Conservation (phyloP, 352 stramenopile genomes). For the Phytophthora kernoviae region DNA sequence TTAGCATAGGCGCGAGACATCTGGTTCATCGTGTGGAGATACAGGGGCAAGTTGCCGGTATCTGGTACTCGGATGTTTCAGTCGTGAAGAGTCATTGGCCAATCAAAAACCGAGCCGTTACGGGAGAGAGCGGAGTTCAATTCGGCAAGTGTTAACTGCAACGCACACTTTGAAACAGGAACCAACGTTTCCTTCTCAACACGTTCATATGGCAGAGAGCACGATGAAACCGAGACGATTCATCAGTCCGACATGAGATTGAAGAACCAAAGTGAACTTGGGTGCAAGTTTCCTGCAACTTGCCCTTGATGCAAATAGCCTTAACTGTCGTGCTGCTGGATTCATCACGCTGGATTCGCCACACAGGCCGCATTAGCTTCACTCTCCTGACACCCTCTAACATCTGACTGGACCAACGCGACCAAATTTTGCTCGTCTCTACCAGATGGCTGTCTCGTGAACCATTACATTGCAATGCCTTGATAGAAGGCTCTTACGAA, state of each 20-base stretch:
- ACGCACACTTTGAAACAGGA: too few species aligned
- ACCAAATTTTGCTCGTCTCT: not conserved
- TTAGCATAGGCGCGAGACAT: constrained; percentile 17
- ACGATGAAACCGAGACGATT: too few species aligned
- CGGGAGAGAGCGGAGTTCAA: constrained; percentile 24
- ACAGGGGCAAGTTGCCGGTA: constrained; percentile 4
- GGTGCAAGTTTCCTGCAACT: not conserved
- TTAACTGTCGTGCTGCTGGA: not conserved
- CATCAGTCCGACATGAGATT: not conserved
- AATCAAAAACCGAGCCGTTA: constrained; percentile 1
- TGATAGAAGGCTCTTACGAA: too few species aligned
- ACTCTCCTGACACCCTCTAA: too few species aligned
- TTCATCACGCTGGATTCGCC: not conserved
- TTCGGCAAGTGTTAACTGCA: too few species aligned
- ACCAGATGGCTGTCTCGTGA: not conserved
- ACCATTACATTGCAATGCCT: too few species aligned
- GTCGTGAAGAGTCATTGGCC: constrained; percentile 3
- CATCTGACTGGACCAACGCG: not conserved
- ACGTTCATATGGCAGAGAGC: not conserved
- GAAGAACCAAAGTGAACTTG: not conserved
- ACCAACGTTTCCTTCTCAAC: not conserved
- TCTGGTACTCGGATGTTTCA: not conserved
- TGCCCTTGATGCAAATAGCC: not conserved
- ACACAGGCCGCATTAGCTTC: not conserved
- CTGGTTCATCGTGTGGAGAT: constrained; percentile 19